Evolutionary conservation across 2,329 filamentous ascomycete genomes (phyloP).

Genomic region (Arachnomyces sp.): DNA sequence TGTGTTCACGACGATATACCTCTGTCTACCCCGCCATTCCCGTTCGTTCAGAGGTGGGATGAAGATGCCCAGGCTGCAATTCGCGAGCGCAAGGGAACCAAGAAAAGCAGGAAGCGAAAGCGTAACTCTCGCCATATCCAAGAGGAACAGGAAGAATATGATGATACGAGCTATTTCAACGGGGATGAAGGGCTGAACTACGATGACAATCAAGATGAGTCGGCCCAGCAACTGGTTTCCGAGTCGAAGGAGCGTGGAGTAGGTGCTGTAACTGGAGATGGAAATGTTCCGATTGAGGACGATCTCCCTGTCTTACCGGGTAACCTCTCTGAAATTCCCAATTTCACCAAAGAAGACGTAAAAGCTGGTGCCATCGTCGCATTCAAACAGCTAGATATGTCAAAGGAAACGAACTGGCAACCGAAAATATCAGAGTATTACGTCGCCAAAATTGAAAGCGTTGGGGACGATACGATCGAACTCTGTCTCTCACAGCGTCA

Average conservation of each 20-base stretch:
- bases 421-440: conserved; percentile 45
- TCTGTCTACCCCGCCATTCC: conserved; percentile 73
- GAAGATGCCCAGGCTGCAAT: conserved; percentile 53
- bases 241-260: conserved; percentile 1
- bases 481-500: conserved; percentile 64
- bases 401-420: conserved; percentile 39
- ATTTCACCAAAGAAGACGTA: conserved; percentile 24
- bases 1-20: conserved; percentile 63
- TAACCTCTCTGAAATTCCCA: conserved; percentile 57
- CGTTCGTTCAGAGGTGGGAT: conserved; percentile 86
- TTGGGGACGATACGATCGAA: conserved; percentile 48
- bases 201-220: conserved; percentile 28
- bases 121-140: conserved; percentile 26
- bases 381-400: conserved; percentile 41
- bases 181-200: conserved; percentile 22
- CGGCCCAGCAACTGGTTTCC: conserved; percentile 20
- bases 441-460: conserved; percentile 57
- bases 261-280: neutral
- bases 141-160: conserved; percentile 33
- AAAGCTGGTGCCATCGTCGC: conserved; percentile 35
- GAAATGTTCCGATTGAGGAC: conserved; percentile 23
- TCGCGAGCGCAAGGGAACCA: conserved; percentile 29
- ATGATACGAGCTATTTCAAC: conserved; percentile 32
- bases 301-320: conserved; percentile 43
- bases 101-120: conserved; percentile 46